Evolutionary conservation across 495 filamentous ascomycete genomes (phyloP), one percentile per base, ranked within the genome.

Genomic region (Elasticomyces elasticus): DNA sequence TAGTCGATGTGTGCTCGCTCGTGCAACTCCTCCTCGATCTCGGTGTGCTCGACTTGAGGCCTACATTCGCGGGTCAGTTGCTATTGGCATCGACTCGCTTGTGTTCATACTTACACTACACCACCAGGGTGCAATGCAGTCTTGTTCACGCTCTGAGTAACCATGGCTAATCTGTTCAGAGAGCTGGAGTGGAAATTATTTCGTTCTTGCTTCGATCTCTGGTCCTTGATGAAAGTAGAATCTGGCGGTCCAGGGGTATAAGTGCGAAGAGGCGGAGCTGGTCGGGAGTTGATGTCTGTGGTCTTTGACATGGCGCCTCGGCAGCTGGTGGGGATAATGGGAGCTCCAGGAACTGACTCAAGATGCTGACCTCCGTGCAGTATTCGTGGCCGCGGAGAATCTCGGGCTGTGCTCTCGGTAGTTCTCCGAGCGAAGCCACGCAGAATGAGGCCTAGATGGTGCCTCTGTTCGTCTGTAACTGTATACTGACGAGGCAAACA

Each of bases 1-100:
- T 97, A 98, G 81, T 98, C 92, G 73, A 98, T 97, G 78, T 97
- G 89, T 62, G 92, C 94, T 69, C 87, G 89, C 73, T 97, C 89
- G 70, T 97, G 91, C 38, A 98, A 83, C 70, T 95, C 89, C 76
- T 96, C 89, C 73, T 97, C 89, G 51, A 96, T 79, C 69, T 96
- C 91, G 27, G 90, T 95, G 80, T 95, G 90, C 66, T 92, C 84
- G 63, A 76, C 75, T 69, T 84, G 76, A 31, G 89, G 86, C 67
- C 89, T 94, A 66, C 41, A 59, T 12, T 9, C 22, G 15, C 35
- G 19, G 13, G 40, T 46, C 6, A 28, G 49, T 19, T 17, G 4
- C 24, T 13, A 48, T 28, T 51, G 55, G n/a, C n/a, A n/a, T n/a
- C n/a, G n/a, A n/a, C n/a, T n/a, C n/a, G n/a, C n/a, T n/a, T n/a